Evolutionary conservation across 371 early-diverging fungal species (phyloP).

Genomic region (Conidiobolus incongruus): DNA sequence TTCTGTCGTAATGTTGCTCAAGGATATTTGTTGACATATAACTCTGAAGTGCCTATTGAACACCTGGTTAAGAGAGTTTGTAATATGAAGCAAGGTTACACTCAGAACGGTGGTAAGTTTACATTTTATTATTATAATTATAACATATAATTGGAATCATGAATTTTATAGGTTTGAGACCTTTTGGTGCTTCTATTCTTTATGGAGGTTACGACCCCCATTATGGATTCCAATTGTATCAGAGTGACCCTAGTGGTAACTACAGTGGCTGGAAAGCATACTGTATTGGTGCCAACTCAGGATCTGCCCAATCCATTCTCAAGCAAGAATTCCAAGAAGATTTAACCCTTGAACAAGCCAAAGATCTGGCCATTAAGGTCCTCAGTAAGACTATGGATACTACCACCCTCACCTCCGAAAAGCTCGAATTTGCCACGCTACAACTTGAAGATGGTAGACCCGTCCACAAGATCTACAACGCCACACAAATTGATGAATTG

Average conservation of each 20-base stretch:
- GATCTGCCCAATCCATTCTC: slow-evolving; percentile 74
- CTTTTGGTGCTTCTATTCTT: slow-evolving; percentile 96
- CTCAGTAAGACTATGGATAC: slow-evolving; percentile 91
- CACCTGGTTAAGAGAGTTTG: slow-evolving; percentile 87
- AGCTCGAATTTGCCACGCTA: slow-evolving; percentile 21
- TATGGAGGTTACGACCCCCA: slow-evolving; percentile 88
- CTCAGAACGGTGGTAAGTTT: slow-evolving; percentile 77
- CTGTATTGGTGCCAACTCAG: slow-evolving; percentile 89
- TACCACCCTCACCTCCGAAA: slow-evolving; percentile 68
- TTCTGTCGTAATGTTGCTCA: slow-evolving; percentile 79
- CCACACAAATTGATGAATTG: slow-evolving; percentile 12
- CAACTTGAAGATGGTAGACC: slow-evolving; percentile 12
- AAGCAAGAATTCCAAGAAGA: slow-evolving; percentile 89
- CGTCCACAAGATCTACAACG: slow-evolving; percentile 10
- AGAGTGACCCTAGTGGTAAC: slow-evolving; percentile 98
- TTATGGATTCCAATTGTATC: slow-evolving; percentile 88
- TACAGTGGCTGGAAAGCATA: slow-evolving; percentile 97
- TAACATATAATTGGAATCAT: not conserved
- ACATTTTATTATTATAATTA: not conserved
- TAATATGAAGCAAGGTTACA: slow-evolving; percentile 96
- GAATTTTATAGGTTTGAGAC: slow-evolving; percentile 53
- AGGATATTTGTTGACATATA: slow-evolving; percentile 66
- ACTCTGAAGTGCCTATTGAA: slow-evolving; percentile 77
- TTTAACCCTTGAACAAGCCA: slow-evolving; percentile 69
- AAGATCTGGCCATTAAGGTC: slow-evolving; percentile 72